Conservation (phyloP, 148 eudicot genomes). For the Rhododendron ferrugineum region DNA sequence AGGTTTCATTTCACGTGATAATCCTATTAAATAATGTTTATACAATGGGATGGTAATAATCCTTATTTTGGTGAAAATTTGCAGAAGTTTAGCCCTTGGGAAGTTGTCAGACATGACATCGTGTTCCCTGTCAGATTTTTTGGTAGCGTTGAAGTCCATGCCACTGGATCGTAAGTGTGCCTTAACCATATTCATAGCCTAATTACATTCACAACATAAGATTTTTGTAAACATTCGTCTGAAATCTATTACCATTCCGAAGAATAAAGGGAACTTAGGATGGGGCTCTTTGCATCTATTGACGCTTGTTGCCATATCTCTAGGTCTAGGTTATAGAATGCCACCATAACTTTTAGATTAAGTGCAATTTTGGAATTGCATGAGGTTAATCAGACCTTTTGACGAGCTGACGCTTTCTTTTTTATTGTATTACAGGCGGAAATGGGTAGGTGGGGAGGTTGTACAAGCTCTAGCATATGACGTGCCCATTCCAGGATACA, state of each 20-base stretch:
- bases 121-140: conserved; percentile 88
- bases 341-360: neutral
- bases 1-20: conserved; percentile 38
- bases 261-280: neutral
- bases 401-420: conserved; percentile 2
- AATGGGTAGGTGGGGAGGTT: conserved; percentile 91
- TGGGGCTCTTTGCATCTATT: neutral
- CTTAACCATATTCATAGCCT: neutral
- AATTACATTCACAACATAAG: neutral
- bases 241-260: neutral
- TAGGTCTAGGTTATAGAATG: neutral
- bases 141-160: conserved; percentile 76
- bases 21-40: neutral
- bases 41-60: neutral
- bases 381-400: neutral
- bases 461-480: conserved; percentile 94
- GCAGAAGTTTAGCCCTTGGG: conserved; percentile 99
- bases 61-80: conserved; percentile 15
- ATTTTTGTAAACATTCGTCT: neutral
- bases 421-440: conserved; percentile 47
- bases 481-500: conserved; percentile 97
- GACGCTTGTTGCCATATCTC: neutral
- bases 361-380: neutral
- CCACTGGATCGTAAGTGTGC: conserved; percentile 75
- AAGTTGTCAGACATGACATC: conserved; percentile 86